Percentiles rank a stretch among this genome's conserved stretches.
Evolutionary conservation across 2,329 filamentous ascomycete genomes (phyloP).

Genomic region (Cladosporium sp.): DNA sequence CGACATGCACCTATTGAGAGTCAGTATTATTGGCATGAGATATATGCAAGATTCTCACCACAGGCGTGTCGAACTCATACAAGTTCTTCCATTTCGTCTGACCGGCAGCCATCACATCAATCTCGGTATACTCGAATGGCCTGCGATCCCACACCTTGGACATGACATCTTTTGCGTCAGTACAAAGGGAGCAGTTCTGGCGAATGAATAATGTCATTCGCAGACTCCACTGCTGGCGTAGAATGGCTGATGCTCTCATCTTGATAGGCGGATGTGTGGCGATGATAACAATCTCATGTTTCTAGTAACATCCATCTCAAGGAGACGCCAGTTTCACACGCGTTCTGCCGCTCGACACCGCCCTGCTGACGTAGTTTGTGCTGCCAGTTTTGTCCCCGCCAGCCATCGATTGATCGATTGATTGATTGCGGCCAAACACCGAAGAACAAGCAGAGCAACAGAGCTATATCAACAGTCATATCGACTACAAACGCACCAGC

Average conservation of each 20-base stretch:
- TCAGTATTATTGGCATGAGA: background rate
- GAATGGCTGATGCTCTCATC: conserved; percentile 23
- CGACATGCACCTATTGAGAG: conserved; percentile 57
- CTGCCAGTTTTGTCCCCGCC: conserved; percentile 14
- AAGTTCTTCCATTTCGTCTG: conserved; percentile 67
- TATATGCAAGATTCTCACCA: conserved; percentile 52
- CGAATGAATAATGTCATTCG: conserved; percentile 72
- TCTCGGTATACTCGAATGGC: conserved; percentile 68
- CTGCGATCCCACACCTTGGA: conserved; percentile 66
- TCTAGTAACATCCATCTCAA: background rate
- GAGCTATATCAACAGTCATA: background rate
- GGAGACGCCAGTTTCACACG: background rate
- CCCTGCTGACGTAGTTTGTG: conserved; percentile 16
- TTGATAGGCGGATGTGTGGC: background rate
- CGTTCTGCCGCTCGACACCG: conserved; percentile 10
- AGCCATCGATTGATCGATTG: background rate
- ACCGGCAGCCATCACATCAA: conserved; percentile 66
- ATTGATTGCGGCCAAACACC: conserved; percentile 3
- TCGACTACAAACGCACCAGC: background rate
- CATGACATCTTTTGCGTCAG: conserved; percentile 66
- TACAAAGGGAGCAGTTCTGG: conserved; percentile 69
- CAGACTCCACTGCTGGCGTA: conserved; percentile 23
- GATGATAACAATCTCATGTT: background rate
- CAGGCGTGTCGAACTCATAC: conserved; percentile 81
- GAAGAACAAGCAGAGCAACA: background rate